Conservation (phyloP, 2,329 filamentous ascomycete species). For the Fusarium torreyae region DNA sequence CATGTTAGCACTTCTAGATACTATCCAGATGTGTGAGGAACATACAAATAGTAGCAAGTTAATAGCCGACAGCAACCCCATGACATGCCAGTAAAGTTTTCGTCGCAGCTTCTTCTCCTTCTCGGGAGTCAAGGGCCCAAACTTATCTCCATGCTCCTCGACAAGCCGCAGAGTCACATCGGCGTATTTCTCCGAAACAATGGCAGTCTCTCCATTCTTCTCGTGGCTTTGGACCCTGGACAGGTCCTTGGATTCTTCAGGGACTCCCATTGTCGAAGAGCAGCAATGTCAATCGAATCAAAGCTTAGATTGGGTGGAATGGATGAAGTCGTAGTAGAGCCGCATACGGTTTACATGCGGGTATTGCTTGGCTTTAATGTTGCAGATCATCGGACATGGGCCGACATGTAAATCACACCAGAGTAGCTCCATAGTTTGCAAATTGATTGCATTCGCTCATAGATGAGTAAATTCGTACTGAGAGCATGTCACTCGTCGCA, state of each 20-base stretch:
- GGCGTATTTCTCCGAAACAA: constrained; percentile 13
- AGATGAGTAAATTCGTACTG: neutral
- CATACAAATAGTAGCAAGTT: constrained; percentile 21
- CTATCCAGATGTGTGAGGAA: no score
- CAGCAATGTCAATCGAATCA: neutral
- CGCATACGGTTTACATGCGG: constrained; percentile 1
- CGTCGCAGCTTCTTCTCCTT: constrained; percentile 16
- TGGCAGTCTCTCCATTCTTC: constrained; percentile 10
- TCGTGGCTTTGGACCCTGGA: neutral
- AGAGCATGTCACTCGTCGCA: neutral
- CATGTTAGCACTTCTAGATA: accelerated
- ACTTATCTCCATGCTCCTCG: constrained; percentile 6
- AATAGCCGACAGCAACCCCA: constrained; percentile 12
- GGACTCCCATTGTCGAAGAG: neutral
- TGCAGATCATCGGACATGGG: neutral
- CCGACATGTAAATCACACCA: constrained; percentile 13
- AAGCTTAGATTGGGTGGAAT: neutral
- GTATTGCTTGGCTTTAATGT: constrained; percentile 7
- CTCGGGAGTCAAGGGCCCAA: constrained; percentile 5
- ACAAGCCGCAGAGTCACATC: constrained; percentile 15
- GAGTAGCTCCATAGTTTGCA: neutral
- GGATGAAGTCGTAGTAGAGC: neutral
- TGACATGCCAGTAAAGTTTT: constrained; percentile 14
- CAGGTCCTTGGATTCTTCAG: constrained; percentile 10
- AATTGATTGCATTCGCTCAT: neutral